Evolutionary conservation across 768 basidiomycete species (phyloP).

Genomic region (Amanita jacksonii): DNA sequence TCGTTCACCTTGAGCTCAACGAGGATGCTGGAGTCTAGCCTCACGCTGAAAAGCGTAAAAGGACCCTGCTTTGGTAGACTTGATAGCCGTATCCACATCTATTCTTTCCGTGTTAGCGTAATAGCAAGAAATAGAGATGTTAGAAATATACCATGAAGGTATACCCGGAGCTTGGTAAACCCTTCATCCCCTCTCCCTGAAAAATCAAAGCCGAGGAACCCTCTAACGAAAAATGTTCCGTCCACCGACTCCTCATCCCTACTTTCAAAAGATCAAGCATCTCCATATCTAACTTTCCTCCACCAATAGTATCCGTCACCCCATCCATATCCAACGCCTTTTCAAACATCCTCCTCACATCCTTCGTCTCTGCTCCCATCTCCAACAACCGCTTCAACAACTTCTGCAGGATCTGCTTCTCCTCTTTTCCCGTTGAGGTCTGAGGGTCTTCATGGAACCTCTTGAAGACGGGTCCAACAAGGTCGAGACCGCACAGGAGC

Average conservation of each 20-base stretch:
- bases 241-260: conserved; percentile 70
- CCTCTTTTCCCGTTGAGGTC: conserved; percentile 16
- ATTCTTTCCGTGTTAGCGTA: conserved; percentile 2
- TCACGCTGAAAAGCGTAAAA: conserved; percentile 30
- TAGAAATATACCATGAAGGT: conserved; percentile 55
- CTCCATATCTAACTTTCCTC: conserved; percentile 45
- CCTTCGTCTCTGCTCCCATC: conserved; percentile 58
- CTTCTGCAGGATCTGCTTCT: conserved; percentile 49
- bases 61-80: conserved; percentile 24
- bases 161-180: conserved; percentile 53
- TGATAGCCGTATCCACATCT: conserved; percentile 46
- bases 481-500: conserved; percentile 47
- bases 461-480: conserved; percentile 44
- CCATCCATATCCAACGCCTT: conserved; percentile 36
- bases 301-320: conserved; percentile 25
- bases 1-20: conserved; percentile 39
- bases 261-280: conserved; percentile 62
- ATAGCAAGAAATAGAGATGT: neutral
- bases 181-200: conserved; percentile 36
- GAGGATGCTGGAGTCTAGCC: conserved; percentile 19
- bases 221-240: conserved; percentile 67
- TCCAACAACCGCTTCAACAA: conserved; percentile 62
- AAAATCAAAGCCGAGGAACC: conserved; percentile 42
- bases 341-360: conserved; percentile 58
- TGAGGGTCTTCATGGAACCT: conserved; percentile 28